These are phyloP conservation scores for Madurella mycetomatis DNA, from an alignment of 2,329 filamentous ascomycete genomes.

Conservation along the genomic window DNA sequence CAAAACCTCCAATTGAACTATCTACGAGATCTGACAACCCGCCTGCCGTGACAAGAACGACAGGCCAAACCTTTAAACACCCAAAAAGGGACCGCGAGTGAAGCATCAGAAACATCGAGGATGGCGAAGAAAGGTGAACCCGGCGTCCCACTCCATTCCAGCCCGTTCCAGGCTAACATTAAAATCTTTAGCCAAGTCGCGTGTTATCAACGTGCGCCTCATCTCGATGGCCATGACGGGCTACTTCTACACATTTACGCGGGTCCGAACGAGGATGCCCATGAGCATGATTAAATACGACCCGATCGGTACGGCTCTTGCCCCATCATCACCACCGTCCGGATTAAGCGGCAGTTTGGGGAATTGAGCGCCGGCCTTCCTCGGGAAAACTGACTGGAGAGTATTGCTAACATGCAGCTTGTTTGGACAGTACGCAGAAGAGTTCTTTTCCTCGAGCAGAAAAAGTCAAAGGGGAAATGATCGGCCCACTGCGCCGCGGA, in stretches of 20 bases:
- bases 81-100: neutral
- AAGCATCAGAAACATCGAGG: conserved; percentile 1
- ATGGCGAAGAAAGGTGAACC: conserved; percentile 8
- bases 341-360: neutral
- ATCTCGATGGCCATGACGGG: conserved; percentile 98
- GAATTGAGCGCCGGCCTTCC: too few species aligned
- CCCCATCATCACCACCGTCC: neutral
- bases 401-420: neutral
- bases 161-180: neutral
- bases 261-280: conserved; percentile 74
- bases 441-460: conserved; percentile 92
- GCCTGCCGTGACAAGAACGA: neutral
- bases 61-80: neutral
- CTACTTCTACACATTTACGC: conserved; percentile 88
- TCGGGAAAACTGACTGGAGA: neutral
- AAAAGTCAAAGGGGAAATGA: conserved; percentile 60
- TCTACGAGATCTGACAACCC: too few species aligned
- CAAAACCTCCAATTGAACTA: neutral
- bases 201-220: conserved; percentile 87
- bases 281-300: conserved; percentile 99
- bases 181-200: conserved; percentile 67
- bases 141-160: neutral
- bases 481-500: conserved; percentile 5
- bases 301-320: conserved; percentile 70
- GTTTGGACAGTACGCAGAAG: conserved; percentile 72